Evolutionary conservation across 352 stramenopile species (phyloP), one percentile per base, ranked within the genome.

Genomic region (Pilasporangium apinafurcum): DNA sequence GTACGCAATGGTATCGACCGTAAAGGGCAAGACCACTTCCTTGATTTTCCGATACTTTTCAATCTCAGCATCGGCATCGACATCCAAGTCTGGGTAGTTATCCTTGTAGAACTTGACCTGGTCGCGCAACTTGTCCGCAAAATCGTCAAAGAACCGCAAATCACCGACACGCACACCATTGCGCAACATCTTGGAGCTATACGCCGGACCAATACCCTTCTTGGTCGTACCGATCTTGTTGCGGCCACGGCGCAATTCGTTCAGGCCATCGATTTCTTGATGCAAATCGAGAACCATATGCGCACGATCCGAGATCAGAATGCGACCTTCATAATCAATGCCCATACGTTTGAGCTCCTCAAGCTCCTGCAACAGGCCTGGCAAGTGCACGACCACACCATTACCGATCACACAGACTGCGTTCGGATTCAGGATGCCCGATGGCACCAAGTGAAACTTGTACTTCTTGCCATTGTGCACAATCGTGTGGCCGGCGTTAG

Each of bases 151-250:
- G 71, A 82, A 92, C 48, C 81, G 72, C 38, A 99, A 63, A 61
- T 98, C 94, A 18, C 96, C 96, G 18, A 99, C 87, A 37, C 97
- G 95, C 8, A 99, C 72, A 37, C 96, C 97, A 62, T 98, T 98
- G 35, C 97, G 84, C 41, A 95, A 86, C 68, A 98, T 98, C 77
- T 99, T 99, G 65, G 86, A 97, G 28, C 92, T 91, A 75, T 99
- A 99, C 4, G 95, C 90, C 41, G 96, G 96, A 56, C 96, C 97
- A 61, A 99, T 99, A 47, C 81, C 91, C 64, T 98, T 98, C 76
- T 98, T 98, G 45, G 97, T 99, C 35, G 97, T 99, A 41, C 97
- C 97, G 55, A 99, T 98, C 71, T 99, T 98, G 75, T 98, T 98
- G 49, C 95, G 73, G 26, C 81, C 83, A 30, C 82, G 82, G 38